A percentile compares a stretch with the other conserved stretches of the same genome.
These are phyloP conservation scores for Paecilomyces formosus DNA, from an alignment of 2,329 filamentous ascomycete genomes.

Conservation along the genomic window DNA sequence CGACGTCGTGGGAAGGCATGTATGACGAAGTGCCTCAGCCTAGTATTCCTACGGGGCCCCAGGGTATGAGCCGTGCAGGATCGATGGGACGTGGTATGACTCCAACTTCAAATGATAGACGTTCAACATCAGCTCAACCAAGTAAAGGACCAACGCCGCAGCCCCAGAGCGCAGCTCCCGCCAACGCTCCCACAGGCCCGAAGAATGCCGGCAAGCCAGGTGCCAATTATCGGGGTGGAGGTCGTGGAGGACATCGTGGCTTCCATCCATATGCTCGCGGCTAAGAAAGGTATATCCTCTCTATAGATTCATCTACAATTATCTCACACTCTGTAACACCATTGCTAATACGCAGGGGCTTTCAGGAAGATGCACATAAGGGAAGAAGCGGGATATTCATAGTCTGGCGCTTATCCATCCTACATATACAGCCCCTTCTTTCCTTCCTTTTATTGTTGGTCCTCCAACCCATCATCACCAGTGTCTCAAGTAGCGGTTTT, in stretches of 20 bases:
- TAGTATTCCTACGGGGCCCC: conserved; percentile 51
- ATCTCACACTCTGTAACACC: no score
- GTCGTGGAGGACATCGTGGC: conserved; percentile 64
- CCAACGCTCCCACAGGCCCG: conserved; percentile 85
- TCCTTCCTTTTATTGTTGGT: background rate
- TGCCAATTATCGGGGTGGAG: conserved; percentile 87
- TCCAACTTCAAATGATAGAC: conserved; percentile 28
- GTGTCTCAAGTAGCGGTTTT: background rate
- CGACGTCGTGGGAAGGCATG: conserved; percentile 96
- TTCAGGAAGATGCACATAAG: no score
- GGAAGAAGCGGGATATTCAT: no score
- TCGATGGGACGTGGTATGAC: conserved; percentile 34
- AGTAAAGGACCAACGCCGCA: conserved; percentile 32
- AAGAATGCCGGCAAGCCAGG: conserved; percentile 91
- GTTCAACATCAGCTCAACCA: conserved; percentile 34
- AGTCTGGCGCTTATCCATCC: background rate
- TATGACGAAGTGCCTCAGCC: conserved; percentile 92
- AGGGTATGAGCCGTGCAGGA: conserved; percentile 37
- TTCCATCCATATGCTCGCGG: conserved; percentile 69
- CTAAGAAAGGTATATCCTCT: background rate
- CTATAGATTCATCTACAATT: background rate
- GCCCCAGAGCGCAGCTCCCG: conserved; percentile 52
- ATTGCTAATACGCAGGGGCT: no score
- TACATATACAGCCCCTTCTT: background rate
- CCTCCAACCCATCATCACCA: background rate